phyloP scores from a whole-genome alignment of 2,329 filamentous ascomycete genomes.

The Septoria petroselini region DNA sequence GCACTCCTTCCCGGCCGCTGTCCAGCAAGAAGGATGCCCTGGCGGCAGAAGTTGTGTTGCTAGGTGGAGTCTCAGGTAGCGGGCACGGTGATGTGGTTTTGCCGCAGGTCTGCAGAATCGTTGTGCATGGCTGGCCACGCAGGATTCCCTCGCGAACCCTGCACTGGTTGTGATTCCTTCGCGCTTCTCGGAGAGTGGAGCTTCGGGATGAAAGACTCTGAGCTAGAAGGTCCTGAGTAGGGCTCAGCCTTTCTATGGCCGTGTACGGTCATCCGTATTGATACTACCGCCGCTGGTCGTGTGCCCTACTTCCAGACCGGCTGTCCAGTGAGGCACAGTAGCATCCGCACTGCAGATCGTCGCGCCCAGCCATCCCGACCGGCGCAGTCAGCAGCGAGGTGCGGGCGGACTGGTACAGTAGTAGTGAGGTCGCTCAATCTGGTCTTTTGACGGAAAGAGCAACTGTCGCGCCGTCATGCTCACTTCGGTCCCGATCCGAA shows the following conservation, averaged over 20 bases:
- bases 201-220: conserved; percentile 10
- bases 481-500: conserved; percentile 6
- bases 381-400: no score
- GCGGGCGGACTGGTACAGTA: no score
- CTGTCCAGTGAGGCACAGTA: neutral
- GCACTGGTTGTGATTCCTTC: conserved; percentile 4
- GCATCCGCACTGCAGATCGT: no score
- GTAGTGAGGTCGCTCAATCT: no score
- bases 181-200: conserved; percentile 2
- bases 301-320: neutral
- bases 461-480: neutral
- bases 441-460: no score
- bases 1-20: no score
- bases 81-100: neutral
- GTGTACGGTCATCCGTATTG: conserved; percentile 13
- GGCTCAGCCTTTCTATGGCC: conserved; percentile 13
- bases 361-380: no score
- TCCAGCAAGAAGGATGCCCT: no score
- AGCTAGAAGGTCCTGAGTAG: conserved; percentile 12
- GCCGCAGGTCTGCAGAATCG: conserved; percentile 1
- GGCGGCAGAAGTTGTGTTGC: no score
- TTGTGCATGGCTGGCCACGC: no score
- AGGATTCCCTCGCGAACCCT: neutral
- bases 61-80: no score
- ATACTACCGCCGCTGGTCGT: neutral